Percentiles rank a stretch among this genome's conserved stretches.
phyloP scores from a whole-genome alignment of 2,329 filamentous ascomycete species.

The Aspergillus terreus region DNA sequence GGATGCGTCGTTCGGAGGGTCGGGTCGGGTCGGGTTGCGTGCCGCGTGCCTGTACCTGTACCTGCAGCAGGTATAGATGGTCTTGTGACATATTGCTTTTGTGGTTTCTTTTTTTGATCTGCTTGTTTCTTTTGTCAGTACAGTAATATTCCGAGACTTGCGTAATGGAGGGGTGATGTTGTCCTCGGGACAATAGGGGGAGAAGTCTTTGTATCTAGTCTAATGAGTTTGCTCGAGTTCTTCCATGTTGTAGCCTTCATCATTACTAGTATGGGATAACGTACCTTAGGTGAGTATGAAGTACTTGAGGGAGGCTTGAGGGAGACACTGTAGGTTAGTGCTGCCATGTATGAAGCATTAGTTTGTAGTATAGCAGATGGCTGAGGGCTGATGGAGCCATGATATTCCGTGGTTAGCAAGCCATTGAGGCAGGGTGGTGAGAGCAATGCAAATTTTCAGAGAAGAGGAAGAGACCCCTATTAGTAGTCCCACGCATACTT shows the following conservation, averaged over 20 bases:
- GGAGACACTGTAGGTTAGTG: too few species aligned
- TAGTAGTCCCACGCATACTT: background rate
- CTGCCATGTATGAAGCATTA: too few species aligned
- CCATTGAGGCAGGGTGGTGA: too few species aligned
- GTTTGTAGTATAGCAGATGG: too few species aligned
- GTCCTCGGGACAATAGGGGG: conserved; percentile 4
- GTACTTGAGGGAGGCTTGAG: too few species aligned
- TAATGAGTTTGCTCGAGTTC: conserved; percentile 3
- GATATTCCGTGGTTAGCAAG: too few species aligned
- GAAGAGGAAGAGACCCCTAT: background rate
- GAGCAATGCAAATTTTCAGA: background rate
- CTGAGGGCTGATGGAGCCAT: too few species aligned
- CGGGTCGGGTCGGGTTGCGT: too few species aligned
- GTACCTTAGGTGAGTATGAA: background rate
- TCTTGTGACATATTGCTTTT: conserved; percentile 9
- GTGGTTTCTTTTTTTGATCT: conserved; percentile 5
- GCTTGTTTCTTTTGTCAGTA: conserved; percentile 1
- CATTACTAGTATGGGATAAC: background rate
- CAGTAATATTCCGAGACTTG: conserved; percentile 1
- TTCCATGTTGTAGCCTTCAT: background rate
- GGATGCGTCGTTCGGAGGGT: too few species aligned
- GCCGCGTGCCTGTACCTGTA: background rate
- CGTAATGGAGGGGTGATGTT: conserved; percentile 8
- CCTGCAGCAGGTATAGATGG: conserved; percentile 8
- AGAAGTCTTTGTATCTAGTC: conserved; percentile 7